Conservation (phyloP, 352 stramenopile genomes). For the Globisporangium barbulae region DNA sequence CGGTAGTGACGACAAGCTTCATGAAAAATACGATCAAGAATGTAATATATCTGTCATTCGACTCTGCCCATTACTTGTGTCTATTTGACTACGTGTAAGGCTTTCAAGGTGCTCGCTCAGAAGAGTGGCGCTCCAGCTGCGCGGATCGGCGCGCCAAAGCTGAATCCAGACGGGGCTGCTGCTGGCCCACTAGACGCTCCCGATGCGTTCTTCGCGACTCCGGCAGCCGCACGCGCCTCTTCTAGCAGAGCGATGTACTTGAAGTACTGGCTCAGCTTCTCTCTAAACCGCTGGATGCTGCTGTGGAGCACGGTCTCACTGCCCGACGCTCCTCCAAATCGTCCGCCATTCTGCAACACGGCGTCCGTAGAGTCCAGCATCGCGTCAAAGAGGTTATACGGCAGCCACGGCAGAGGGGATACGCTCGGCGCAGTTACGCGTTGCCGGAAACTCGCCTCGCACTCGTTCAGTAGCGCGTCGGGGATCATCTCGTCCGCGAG, state of each 20-base stretch:
- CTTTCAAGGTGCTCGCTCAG: not conserved
- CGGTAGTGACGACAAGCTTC: too few relatives aligned
- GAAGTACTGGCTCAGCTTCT: conserved; percentile 51
- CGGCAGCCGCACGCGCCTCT: conserved; percentile 46
- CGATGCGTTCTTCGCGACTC: conserved; percentile 31
- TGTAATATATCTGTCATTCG: not conserved
- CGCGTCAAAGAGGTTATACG: conserved; percentile 64
- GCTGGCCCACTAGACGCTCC: not conserved
- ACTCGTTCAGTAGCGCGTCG: conserved; percentile 32
- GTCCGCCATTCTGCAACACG: conserved; percentile 25
- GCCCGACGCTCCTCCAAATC: not conserved
- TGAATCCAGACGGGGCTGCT: not conserved
- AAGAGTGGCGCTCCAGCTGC: not conserved
- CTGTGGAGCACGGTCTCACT: conserved; percentile 23
- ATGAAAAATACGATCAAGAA: not conserved
- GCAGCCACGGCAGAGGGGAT: conserved; percentile 51
- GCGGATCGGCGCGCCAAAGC: conserved; percentile 7
- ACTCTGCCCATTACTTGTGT: not conserved
- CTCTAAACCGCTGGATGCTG: conserved; percentile 33
- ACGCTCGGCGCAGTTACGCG: conserved; percentile 23
- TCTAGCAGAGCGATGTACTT: conserved; percentile 44
- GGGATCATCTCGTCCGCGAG: conserved; percentile 47
- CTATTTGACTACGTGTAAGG: not conserved
- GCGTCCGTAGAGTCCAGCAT: conserved; percentile 47
- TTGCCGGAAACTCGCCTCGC: conserved; percentile 35